Evolutionary conservation across 306 rosid genomes (phyloP).

Genomic region (Astragalus membranaceus): DNA sequence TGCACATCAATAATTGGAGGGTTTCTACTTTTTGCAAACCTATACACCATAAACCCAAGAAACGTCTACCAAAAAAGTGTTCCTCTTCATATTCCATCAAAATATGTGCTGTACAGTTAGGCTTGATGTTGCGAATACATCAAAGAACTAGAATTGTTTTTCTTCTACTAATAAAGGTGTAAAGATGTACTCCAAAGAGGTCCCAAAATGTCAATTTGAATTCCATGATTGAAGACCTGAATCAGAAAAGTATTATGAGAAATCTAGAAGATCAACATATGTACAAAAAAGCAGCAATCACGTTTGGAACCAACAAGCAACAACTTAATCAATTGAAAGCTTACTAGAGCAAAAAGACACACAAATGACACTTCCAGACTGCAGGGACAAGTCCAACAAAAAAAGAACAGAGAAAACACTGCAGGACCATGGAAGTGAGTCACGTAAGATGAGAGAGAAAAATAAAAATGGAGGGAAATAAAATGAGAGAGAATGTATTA

Average conservation of each 20-base stretch:
- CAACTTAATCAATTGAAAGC: conserved; percentile 2
- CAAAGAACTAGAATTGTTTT: not conserved
- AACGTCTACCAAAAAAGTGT: not conserved
- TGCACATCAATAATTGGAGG: not conserved
- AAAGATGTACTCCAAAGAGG: not conserved
- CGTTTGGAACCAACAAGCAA: not conserved
- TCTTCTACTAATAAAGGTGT: not conserved
- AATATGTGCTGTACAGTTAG: conserved; percentile 26
- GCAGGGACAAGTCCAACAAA: conserved; percentile 6
- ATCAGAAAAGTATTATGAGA: conserved; percentile 20
- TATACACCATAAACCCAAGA: not conserved
- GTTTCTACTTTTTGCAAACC: not conserved
- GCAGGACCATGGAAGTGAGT: not conserved
- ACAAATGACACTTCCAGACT: not conserved
- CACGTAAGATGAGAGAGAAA: no score
- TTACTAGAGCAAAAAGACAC: not conserved
- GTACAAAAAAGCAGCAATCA: conserved; percentile 2
- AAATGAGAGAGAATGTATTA: no score
- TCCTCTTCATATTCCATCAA: not conserved
- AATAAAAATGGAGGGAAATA: no score
- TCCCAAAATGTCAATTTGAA: conserved; percentile 17
- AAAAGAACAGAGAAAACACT: not conserved
- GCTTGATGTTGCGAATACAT: conserved; percentile 1
- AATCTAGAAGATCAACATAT: not conserved
- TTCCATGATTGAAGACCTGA: conserved; percentile 29